A percentile compares a stretch with the other conserved stretches of the same genome.
Evolutionary conservation across 106 monocot genomes (phyloP).

Genomic region (Triglochin maritima): DNA sequence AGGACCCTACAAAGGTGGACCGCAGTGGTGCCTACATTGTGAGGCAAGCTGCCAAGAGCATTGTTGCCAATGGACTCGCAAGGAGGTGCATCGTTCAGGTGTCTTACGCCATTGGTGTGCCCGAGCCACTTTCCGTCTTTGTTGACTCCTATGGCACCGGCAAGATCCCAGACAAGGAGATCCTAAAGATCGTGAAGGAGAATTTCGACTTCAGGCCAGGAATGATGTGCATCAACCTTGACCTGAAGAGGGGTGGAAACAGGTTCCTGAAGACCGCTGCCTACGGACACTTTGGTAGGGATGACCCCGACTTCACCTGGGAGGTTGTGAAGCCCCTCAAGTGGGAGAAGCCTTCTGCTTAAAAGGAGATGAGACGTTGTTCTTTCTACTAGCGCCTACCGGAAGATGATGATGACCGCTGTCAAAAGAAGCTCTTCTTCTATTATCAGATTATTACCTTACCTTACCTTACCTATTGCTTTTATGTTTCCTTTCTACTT

Average conservation of each 20-base stretch:
- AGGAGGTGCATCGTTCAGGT: constrained; percentile 25
- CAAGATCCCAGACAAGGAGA: constrained; percentile 25
- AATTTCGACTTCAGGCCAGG: constrained; percentile 22
- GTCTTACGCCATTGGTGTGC: constrained; percentile 24
- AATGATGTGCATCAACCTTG: constrained; percentile 27
- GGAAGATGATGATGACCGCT: too few relatives aligned
- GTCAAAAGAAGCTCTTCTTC: background rate
- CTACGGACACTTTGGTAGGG: constrained; percentile 20
- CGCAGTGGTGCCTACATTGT: constrained; percentile 23
- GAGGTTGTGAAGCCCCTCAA: constrained; percentile 24
- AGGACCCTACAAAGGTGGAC: constrained; percentile 24
- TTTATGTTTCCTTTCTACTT: background rate
- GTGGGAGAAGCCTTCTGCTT: constrained; percentile 24
- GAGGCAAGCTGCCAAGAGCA: constrained; percentile 24
- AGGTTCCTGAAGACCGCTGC: constrained; percentile 23
- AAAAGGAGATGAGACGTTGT: background rate
- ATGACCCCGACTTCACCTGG: constrained; percentile 26
- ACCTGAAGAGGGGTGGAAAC: constrained; percentile 20
- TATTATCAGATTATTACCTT: background rate
- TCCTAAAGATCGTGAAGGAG: constrained; percentile 20
- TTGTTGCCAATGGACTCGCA: constrained; percentile 15
- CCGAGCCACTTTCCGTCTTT: constrained; percentile 20
- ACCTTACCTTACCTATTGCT: too few relatives aligned
- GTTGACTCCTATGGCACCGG: constrained; percentile 20
- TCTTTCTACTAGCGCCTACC: too few relatives aligned